Evolutionary conservation across 208 protist genomes (phyloP), one percentile per base, ranked within the genome.

Genomic region (Acanthamoeba royreba): DNA sequence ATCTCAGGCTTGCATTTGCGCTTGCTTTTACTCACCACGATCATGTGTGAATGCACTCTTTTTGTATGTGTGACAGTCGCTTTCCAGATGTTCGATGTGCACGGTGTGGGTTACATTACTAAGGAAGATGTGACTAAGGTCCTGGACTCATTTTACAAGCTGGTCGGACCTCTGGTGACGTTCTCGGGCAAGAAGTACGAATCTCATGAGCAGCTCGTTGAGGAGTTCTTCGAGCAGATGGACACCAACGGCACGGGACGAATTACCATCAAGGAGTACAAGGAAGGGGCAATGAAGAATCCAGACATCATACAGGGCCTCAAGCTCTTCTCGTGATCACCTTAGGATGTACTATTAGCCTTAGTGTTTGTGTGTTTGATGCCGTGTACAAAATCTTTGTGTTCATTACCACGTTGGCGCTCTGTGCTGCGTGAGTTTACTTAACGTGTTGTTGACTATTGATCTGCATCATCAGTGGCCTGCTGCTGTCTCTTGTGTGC

Each of bases 51-150:
- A 77, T 28, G 17, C 15, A 77, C 66, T 77, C 13, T 28, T 13
- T 13, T 35, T 77, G 28, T 40, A 11, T 31, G 13, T 88, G 25
- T 25, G 19, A 88, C 74, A 96, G 95, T 99, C 43, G 95, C 98
- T 43, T 99, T 98, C 93, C 97, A 97, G 92, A 96, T 98, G 17
- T 99, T 98, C 96, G 98, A 99, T 95, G 95, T 97, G 31, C 97
- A 99, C 94, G 96, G 97, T 22, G 97, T 98, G 69, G 98, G 98
- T 25, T 97, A 96, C 92, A 96, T 99, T 31, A 97, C 97, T 5
- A 91, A 97, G 33, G 69, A 95, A 3, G 98, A 99, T 42, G 97
- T 99, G 88, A 96, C 95, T 66, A 87, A 95, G 63, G 98, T 98
- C 61, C 98, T 99, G 72, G 98, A 97, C 35, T 97, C 96, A 8